These are phyloP conservation scores for Vinca major DNA, from an alignment of 305 asterid species.

Conservation along the genomic window DNA sequence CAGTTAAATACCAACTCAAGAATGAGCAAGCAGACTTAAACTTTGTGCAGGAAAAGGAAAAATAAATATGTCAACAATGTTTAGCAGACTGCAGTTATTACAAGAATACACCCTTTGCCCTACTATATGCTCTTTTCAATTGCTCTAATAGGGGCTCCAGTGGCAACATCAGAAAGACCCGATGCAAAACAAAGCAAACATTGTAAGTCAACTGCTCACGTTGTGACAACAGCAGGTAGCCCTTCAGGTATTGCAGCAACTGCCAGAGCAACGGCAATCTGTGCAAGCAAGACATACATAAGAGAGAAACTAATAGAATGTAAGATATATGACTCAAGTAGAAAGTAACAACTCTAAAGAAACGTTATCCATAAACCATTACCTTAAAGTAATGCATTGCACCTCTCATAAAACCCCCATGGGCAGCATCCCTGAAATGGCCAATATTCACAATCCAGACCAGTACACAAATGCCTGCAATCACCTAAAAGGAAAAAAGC, in stretches of 20 bases:
- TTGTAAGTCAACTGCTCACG: conserved; percentile 46
- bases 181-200: conserved; percentile 2
- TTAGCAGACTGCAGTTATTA: background rate
- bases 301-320: background rate
- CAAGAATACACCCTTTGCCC: background rate
- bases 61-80: background rate
- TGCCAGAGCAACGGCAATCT: conserved; percentile 99
- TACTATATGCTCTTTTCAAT: background rate
- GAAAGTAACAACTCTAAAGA: background rate
- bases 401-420: conserved; percentile 90
- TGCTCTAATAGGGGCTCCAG: background rate
- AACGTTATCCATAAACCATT: conserved; percentile 9
- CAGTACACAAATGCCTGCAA: conserved; percentile 92
- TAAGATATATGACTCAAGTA: background rate
- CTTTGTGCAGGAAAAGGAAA: background rate
- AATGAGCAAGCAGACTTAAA: background rate
- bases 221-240: conserved; percentile 98
- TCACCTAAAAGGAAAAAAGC: conserved; percentile 52
- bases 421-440: conserved; percentile 94
- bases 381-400: conserved; percentile 99
- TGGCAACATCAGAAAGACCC: background rate
- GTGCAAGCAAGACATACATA: conserved; percentile 19
- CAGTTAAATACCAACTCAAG: too few species aligned
- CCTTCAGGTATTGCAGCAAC: conserved; percentile 99
- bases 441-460: conserved; percentile 98